Base-by-base conservation (phyloP, 2,329 filamentous ascomycete species). In the Sclerotinia trifoliorum region DNA sequence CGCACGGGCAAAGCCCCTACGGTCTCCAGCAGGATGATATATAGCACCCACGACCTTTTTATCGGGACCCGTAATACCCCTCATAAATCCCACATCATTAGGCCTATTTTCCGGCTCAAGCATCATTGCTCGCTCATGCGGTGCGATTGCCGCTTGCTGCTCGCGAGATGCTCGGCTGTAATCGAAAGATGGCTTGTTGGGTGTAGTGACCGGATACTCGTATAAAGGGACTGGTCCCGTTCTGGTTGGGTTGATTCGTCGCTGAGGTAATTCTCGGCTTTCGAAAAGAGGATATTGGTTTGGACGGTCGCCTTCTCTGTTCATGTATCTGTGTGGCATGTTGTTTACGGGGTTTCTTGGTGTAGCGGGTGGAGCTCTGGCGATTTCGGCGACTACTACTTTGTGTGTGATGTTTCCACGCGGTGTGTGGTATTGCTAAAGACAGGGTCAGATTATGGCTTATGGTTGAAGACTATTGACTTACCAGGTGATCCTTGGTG, bases 301-400 rank as follows among this genome's bases (percentile, higher is more conserved):
- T 35, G 29, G 54, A 5, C 54, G 54, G 2, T 35, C 29, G 1
- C 54, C 54, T 56, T 56, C 54, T 39, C 29, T 35, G 21, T 56
- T 56, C 11, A 21, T 21, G 29, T 39, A 56, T 6, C 29, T 56
- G 21, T 56, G 54, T 7, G 54, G 54, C 54, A 56, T 56, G 5
- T 56, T 56, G 54, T 56, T 56, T 35, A 56, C 39, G 29, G 32
- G 19, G 29, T 56, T 56, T 39, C 54, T 56, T 35, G 54, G 54
- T 35, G 35, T 32, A 39, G 19, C 32, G 1, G 54, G 54, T 2
- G 54, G 29, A n/a, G 54, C 54, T 56, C 29, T 21, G 32, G 35
- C 8, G 11, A 56, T 56, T 32, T 56, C 29, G 29, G 54, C 54
- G 32, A 56, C 29, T 10, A 56, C 54, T 39, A 56, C 54, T 21